Evolutionary conservation across 2,329 filamentous ascomycete genomes (phyloP), one percentile per base, ranked within the genome.

Genomic region (Cladosporium sphaerospermum): DNA sequence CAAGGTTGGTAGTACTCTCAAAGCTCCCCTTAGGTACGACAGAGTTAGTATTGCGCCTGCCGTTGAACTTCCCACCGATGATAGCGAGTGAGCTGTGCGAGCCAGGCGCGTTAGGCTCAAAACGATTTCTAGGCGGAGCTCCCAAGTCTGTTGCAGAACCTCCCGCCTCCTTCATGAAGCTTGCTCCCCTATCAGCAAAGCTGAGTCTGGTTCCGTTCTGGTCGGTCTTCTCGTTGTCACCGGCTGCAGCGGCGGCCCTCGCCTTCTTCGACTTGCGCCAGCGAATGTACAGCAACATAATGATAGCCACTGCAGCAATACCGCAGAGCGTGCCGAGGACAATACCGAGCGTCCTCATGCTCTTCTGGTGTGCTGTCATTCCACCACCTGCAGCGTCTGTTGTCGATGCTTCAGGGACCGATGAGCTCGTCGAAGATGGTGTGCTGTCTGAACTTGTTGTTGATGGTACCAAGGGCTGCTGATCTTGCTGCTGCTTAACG

Each of bases 261-360:
- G 74, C 71, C 52, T 75, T 79, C 66, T 80, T 82, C 60, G 79
- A 77, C 55, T 77, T 78, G 59, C 79, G 76, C 63, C 79, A 80
- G 64, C 81, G 78, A 19, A 90, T 71, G 28, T 86, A 75, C 47
- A 93, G 74, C 16, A 96, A 77, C n/a, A 89, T 66, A 1, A 88
- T 67, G 23, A 87, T 76, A n/a, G 95, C 73, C 6, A 96, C 66
- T 0, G 83, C 71, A 16, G 86, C 83, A 49, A 89, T 74, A 14
- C 87, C 89, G 49, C 88, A 80, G 18, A 96, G 83, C n/a, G 85
- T 83, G 10, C 91, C 90, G 1, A 97, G 77, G 0, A 88, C 88
- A 47, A 88, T 88, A 33, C 88, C 91, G 1, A 96, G 78, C 28
- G 96, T 85, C 7, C 82, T 72, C 51, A 77, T 59, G 64, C 70